phyloP scores from a whole-genome alignment of 805 yeast species.

The Hyphopichia homilentoma region DNA sequence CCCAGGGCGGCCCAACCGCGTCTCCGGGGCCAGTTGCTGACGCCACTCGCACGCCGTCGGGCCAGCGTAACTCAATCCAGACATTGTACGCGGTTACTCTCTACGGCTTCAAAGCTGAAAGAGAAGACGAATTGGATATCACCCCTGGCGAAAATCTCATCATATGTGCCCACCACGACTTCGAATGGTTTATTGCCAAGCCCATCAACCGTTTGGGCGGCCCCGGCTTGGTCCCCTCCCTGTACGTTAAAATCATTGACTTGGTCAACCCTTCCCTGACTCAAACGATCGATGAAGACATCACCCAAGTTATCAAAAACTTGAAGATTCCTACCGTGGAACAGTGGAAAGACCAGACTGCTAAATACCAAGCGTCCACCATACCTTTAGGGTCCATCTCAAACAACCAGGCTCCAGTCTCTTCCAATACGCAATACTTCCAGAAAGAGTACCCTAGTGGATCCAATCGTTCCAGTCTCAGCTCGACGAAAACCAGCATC shows the following conservation, averaged over 20 bases:
- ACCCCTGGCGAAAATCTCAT: slow-evolving; percentile 83
- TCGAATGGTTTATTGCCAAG: slow-evolving; percentile 97
- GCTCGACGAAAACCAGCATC: slow-evolving; percentile 34
- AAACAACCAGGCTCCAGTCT: slow-evolving; percentile 18
- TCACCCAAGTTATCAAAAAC: slow-evolving; percentile 47
- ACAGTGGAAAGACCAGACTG: slow-evolving; percentile 90
- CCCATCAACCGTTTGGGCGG: slow-evolving; percentile 95
- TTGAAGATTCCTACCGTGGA: slow-evolving; percentile 88
- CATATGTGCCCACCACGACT: slow-evolving; percentile 93
- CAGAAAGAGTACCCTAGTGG: slow-evolving; percentile 14
- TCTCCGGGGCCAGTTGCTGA: slow-evolving; percentile 15
- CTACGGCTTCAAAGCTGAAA: slow-evolving; percentile 81
- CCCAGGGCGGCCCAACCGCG: slow-evolving; percentile 18
- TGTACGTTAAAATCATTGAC: slow-evolving; percentile 83
- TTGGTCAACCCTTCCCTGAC: slow-evolving; percentile 40
- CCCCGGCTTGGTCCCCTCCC: slow-evolving; percentile 92
- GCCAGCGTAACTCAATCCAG: slow-evolving; percentile 25
- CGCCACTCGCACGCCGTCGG: slow-evolving; percentile 12
- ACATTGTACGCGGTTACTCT: slow-evolving; percentile 81
- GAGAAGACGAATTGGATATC: slow-evolving; percentile 81
- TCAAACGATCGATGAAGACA: slow-evolving; percentile 45
- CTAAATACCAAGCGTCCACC: slow-evolving; percentile 87
- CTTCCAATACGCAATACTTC: slow-evolving; percentile 37
- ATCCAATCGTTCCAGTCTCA: slow-evolving; percentile 29
- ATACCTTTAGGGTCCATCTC: slow-evolving; percentile 61